A percentile compares a stretch with the other conserved stretches of the same genome.
Conservation (phyloP, 352 stramenopile genomes). For the Plasmopara muralis region DNA sequence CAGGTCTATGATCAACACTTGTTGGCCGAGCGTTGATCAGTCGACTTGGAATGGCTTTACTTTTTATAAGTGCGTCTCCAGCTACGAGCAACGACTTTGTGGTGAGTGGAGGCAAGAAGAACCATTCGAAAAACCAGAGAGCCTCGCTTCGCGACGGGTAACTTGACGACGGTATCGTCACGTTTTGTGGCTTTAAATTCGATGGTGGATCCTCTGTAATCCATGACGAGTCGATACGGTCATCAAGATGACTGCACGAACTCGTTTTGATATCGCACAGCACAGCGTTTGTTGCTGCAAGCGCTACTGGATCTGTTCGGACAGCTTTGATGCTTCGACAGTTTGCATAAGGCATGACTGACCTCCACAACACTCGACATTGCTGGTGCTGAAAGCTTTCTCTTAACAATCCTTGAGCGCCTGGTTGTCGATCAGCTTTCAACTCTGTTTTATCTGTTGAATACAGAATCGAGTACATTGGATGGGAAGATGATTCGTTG, state of each 20-base stretch:
- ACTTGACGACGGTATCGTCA: constrained; percentile 22
- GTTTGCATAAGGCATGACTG: constrained; percentile 34
- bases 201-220: constrained; percentile 9
- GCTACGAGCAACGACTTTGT: constrained; percentile 34
- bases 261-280: constrained; percentile 21
- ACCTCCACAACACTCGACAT: constrained; percentile 27
- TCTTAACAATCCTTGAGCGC: constrained; percentile 14
- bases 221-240: constrained; percentile 5
- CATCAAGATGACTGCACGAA: constrained; percentile 9
- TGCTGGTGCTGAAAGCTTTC: constrained; percentile 27
- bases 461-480: constrained; percentile 48
- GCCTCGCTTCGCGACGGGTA: constrained; percentile 29
- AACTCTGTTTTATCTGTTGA: constrained; percentile 17
- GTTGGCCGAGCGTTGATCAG: constrained; percentile 14
- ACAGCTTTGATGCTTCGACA: constrained; percentile 37
- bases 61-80: constrained; percentile 24
- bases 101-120: constrained; percentile 33
- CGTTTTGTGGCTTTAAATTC: constrained; percentile 13
- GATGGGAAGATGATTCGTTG: constrained; percentile 45
- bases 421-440: background rate
- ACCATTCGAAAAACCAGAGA: constrained; percentile 50
- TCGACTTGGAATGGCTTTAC: constrained; percentile 18
- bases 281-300: constrained; percentile 28
- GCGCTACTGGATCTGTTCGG: constrained; percentile 30
- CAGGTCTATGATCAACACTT: constrained; percentile 5